Evolutionary conservation across 2,329 filamentous ascomycete genomes (phyloP).

Genomic region (Penicillium sp.): DNA sequence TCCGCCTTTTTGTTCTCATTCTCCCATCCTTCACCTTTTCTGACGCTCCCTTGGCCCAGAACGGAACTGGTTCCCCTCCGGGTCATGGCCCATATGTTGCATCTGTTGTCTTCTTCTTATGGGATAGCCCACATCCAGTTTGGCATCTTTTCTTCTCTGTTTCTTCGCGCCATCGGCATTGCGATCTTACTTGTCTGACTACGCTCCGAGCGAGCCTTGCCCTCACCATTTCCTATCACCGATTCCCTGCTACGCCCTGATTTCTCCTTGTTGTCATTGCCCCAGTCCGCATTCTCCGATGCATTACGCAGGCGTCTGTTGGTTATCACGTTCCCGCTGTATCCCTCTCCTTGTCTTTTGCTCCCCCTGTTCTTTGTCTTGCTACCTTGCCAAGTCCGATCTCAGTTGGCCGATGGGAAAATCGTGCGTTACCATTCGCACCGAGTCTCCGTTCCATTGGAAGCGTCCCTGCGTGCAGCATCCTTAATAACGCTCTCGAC

Average conservation of each 20-base stretch:
- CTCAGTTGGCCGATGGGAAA: slow-evolving; percentile 6
- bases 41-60: slow-evolving; percentile 9
- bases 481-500: slow-evolving; percentile 14
- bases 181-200: slow-evolving; percentile 16
- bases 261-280: slow-evolving; percentile 20
- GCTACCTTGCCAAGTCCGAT: slow-evolving; percentile 10
- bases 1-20: slow-evolving; percentile 3
- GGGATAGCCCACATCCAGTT: slow-evolving; percentile 7
- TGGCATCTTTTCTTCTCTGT: slow-evolving; percentile 11
- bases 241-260: slow-evolving; percentile 25
- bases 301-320: slow-evolving; percentile 41
- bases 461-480: slow-evolving; percentile 6
- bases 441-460: not conserved
- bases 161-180: slow-evolving; percentile 7
- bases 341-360: slow-evolving; percentile 18
- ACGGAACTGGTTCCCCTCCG: slow-evolving; percentile 23
- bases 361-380: slow-evolving; percentile 13
- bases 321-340: slow-evolving; percentile 21
- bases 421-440: slow-evolving; percentile 3
- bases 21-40: slow-evolving; percentile 4
- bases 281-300: slow-evolving; percentile 27
- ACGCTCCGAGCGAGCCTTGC: slow-evolving; percentile 21
- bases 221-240: slow-evolving; percentile 7
- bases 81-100: slow-evolving; percentile 16
- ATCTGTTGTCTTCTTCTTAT: slow-evolving; percentile 15